Evolutionary conservation across 768 basidiomycete species (phyloP).

Genomic region (Pulveroboletus frians): DNA sequence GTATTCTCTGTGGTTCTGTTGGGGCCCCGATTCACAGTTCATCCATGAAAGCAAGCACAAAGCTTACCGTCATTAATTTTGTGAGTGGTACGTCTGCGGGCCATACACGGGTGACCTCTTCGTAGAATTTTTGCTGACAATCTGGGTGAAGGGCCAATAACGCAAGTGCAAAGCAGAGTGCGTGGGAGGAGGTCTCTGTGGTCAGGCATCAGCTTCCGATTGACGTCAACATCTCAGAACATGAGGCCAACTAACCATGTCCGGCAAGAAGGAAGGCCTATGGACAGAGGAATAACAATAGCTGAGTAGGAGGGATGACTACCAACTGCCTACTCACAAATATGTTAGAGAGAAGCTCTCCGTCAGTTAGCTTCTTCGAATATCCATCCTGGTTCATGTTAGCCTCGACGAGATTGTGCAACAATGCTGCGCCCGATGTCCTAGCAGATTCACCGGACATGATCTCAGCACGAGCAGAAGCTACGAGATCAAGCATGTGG

Average conservation of each 20-base stretch:
- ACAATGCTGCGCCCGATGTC: slow-evolving; percentile 32
- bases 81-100: slow-evolving; percentile 31
- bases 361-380: slow-evolving; percentile 36
- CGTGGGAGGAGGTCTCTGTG: slow-evolving; percentile 46
- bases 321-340: slow-evolving; percentile 33
- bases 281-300: not conserved
- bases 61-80: slow-evolving; percentile 27
- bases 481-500: slow-evolving; percentile 41
- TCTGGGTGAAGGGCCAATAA: slow-evolving; percentile 49
- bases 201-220: slow-evolving; percentile 3
- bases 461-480: slow-evolving; percentile 34
- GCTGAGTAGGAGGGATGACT: not conserved
- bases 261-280: slow-evolving; percentile 48
- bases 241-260: slow-evolving; percentile 33
- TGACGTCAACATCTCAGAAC: not conserved
- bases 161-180: slow-evolving; percentile 38
- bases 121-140: slow-evolving; percentile 41
- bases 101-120: slow-evolving; percentile 39
- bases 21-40: not conserved
- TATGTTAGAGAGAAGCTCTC: slow-evolving; percentile 43
- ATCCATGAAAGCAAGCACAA: not conserved
- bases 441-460: slow-evolving; percentile 22
- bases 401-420: slow-evolving; percentile 44
- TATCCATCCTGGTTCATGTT: slow-evolving; percentile 37
- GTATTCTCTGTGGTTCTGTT: slow-evolving; percentile 38